These are phyloP conservation scores for Purpureocillium takamizusanense DNA, from an alignment of 2,329 filamentous ascomycete genomes.

Conservation along the genomic window DNA sequence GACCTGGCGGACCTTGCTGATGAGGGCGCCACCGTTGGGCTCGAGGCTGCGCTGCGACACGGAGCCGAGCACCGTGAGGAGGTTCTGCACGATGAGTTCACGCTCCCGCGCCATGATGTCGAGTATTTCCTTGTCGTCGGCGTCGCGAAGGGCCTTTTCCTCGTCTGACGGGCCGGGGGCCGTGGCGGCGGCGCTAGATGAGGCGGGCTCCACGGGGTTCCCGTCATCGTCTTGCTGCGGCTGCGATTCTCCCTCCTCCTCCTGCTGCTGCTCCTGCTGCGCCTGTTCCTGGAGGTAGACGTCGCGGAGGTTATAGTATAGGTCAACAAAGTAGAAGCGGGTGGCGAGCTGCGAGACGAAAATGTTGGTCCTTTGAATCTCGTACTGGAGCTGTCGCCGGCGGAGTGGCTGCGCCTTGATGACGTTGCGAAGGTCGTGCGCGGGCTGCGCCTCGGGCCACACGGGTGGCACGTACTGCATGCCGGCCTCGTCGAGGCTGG, in stretches of 20 bases:
- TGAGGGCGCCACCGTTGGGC: conserved; percentile 54
- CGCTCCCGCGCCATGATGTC: conserved; percentile 65
- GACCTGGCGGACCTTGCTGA: conserved; percentile 77
- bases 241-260: neutral
- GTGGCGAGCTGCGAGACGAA: conserved; percentile 75
- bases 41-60: conserved; percentile 84
- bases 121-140: conserved; percentile 40
- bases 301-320: conserved; percentile 71
- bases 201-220: conserved; percentile 16
- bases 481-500: conserved; percentile 32
- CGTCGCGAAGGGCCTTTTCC: conserved; percentile 26
- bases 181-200: no score
- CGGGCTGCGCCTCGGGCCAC: conserved; percentile 35
- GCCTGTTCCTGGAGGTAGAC: conserved; percentile 44
- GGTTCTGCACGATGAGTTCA: conserved; percentile 71
- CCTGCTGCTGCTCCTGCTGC: conserved; percentile 7
- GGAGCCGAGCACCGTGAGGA: conserved; percentile 64
- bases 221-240: neutral
- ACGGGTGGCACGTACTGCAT: conserved; percentile 43
- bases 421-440: conserved; percentile 40
- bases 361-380: conserved; percentile 89
- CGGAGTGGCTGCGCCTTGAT: conserved; percentile 39
- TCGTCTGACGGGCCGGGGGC: conserved; percentile 26
- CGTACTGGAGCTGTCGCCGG: conserved; percentile 59
- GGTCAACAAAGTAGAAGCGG: conserved; percentile 76